phyloP scores from a whole-genome alignment of 148 eudicot species.

The Fagopyrum esculentum region DNA sequence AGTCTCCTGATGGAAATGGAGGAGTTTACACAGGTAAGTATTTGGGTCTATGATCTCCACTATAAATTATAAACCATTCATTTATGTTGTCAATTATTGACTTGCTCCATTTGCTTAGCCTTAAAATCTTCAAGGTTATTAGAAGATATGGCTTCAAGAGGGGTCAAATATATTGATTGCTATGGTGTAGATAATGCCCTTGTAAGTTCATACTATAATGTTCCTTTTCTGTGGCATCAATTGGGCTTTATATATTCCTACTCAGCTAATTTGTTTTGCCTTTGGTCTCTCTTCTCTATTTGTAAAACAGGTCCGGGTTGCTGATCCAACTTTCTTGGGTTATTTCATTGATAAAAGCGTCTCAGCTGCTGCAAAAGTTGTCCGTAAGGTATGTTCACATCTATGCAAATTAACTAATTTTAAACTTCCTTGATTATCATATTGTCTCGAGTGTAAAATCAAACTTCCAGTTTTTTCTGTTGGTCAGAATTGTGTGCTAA shows the following conservation, averaged over 20 bases:
- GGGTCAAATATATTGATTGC: conserved; percentile 88
- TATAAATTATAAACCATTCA: not conserved
- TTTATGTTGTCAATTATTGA: conserved; percentile 9
- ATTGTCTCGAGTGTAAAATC: not conserved
- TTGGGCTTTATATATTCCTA: not conserved
- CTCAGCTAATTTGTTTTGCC: not conserved
- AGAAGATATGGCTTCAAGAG: conserved; percentile 91
- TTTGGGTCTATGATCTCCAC: not conserved
- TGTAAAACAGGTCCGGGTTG: conserved; percentile 78
- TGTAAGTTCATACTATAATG: conserved; percentile 31
- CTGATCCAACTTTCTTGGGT: conserved; percentile 97
- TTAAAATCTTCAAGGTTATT: conserved; percentile 74
- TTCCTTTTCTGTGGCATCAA: conserved; percentile 10
- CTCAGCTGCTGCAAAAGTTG: conserved; percentile 92
- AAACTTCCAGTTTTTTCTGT: not conserved
- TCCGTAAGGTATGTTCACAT: conserved; percentile 56
- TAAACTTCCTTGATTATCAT: not conserved
- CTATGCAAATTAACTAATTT: not conserved
- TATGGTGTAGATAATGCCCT: conserved; percentile 97
- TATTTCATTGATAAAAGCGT: conserved; percentile 88
- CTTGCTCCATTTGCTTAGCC: conserved; percentile 35
- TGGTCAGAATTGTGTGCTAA: not conserved
- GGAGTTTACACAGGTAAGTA: conserved; percentile 83
- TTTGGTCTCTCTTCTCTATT: conserved; percentile 8
- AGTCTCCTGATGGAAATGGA: conserved; percentile 99